Evolutionary conservation across 2,329 filamentous ascomycete genomes (phyloP), one percentile per base, ranked within the genome.

Genomic region (Colletotrichum sp.): DNA sequence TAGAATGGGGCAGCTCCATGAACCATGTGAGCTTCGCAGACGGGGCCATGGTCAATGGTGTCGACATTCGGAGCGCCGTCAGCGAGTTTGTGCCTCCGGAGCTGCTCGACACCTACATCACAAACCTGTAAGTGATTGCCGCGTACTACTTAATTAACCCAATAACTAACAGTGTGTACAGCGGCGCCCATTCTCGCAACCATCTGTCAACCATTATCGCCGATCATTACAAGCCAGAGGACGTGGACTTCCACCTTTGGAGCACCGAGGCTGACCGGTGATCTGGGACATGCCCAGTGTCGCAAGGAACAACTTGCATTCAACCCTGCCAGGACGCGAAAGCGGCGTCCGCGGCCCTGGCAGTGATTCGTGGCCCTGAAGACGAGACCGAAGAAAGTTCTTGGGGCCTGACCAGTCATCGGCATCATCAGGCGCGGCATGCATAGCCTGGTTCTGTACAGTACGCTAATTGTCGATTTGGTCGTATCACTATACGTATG

Each of bases 1-100:
- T 98, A 74, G 96, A 98, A 85, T 95, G 95, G 86, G 96, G 95
- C 18, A 93, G 96, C 82, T 92, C 96, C 2, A 93, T 93, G 70
- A 93, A 91, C 78, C 93, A 95, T 72, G 91, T 97, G 58, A 90
- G 89, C 52, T 98, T 95, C 82, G 91, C 94, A 24, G 94, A 98
- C 77, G 96, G 95, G 8, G 89, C 92, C 52, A 90, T 98, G 80
- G 93, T 98, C 67, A 93, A 95, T 61, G 92, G 93, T 77, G 90
- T 97, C 65, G 93, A 95, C 80, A 91, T 98, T 12, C 92, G 93
- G 78, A 96, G 94, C 80, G 95, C 95, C 13, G 86, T 96, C 24
- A 96, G 94, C 68, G 96, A 98, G 83, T 95, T 96, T 82, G 92
- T 98, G 18, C 92, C 94, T 10, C 91, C 94, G 0, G 94, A 95